Evolutionary conservation across 805 yeast species (phyloP).

Genomic region (Metschnikowia drakensbergensis): DNA sequence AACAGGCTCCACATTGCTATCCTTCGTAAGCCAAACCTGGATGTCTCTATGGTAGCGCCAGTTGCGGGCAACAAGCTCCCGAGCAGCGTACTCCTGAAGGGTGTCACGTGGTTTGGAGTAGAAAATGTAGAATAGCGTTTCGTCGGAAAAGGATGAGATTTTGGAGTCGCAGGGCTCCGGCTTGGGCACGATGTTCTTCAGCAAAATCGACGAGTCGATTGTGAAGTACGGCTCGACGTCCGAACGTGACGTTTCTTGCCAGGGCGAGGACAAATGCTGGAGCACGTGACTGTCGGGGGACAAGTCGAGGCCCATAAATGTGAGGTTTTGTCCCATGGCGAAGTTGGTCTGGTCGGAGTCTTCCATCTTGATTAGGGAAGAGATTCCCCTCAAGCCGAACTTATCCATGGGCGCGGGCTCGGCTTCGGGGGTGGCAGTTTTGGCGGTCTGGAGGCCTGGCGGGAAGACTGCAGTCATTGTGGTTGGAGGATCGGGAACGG

Average conservation of each 20-base stretch:
- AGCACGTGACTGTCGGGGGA: slow-evolving; percentile 47
- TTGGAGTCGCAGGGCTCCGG: slow-evolving; percentile 47
- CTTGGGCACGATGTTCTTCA: slow-evolving; percentile 32
- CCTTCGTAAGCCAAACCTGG: slow-evolving; percentile 96
- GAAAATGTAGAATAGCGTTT: slow-evolving; percentile 88
- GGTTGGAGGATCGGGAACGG: not conserved
- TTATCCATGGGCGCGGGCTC: slow-evolving; percentile 46
- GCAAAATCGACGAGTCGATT: slow-evolving; percentile 49
- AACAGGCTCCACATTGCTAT: slow-evolving; percentile 82
- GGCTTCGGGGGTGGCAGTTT: slow-evolving; percentile 1
- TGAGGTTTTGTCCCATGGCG: slow-evolving; percentile 73
- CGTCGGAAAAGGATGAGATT: slow-evolving; percentile 71
- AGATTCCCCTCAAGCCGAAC: slow-evolving; percentile 66
- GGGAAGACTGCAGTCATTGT: slow-evolving; percentile 16
- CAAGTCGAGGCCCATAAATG: slow-evolving; percentile 62
- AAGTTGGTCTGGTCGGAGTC: slow-evolving; percentile 59
- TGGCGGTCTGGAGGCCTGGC: slow-evolving; percentile 15
- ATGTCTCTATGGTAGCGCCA: slow-evolving; percentile 97
- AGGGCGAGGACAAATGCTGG: slow-evolving; percentile 79
- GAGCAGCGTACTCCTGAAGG: slow-evolving; percentile 88
- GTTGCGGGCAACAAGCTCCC: slow-evolving; percentile 85
- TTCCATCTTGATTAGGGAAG: slow-evolving; percentile 58
- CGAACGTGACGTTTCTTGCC: slow-evolving; percentile 88
- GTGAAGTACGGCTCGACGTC: slow-evolving; percentile 83
- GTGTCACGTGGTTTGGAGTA: slow-evolving; percentile 92